A percentile compares a stretch with the other conserved stretches of the same genome.
phyloP scores from a whole-genome alignment of 1,139 yeast genomes.

The Geotrichum citri-aurantii region DNA sequence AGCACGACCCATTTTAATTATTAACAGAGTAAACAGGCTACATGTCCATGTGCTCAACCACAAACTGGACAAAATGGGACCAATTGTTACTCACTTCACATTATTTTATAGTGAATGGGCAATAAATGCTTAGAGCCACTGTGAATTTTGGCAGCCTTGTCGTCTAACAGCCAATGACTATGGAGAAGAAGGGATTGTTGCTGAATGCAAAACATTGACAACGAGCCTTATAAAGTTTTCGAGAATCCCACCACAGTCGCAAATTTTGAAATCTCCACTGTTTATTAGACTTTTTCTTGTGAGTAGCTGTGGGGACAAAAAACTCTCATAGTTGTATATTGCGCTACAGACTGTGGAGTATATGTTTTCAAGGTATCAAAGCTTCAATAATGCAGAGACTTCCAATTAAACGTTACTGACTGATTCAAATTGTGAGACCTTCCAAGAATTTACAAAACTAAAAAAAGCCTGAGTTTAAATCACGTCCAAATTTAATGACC shows the following conservation, averaged over 20 bases:
- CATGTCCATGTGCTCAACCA: neutral
- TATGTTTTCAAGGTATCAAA: too few species aligned
- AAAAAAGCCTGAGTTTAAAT: too few species aligned
- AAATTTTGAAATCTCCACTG: neutral
- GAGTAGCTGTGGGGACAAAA: neutral
- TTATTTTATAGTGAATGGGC: neutral
- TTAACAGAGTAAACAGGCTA: neutral
- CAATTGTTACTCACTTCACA: neutral
- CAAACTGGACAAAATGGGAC: neutral
- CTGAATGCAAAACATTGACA: neutral
- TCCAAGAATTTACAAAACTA: too few species aligned
- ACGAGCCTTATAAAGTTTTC: neutral
- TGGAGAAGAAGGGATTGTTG: neutral
- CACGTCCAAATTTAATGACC: too few species aligned
- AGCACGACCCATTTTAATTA: neutral
- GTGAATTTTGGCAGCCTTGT: neutral
- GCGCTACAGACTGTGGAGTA: too few species aligned
- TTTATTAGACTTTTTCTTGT: neutral
- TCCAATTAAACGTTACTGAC: too few species aligned
- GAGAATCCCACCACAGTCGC: neutral
- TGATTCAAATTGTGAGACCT: too few species aligned
- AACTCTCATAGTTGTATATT: neutral
- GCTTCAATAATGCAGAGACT: too few species aligned
- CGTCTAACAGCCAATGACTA: neutral
- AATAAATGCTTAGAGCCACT: neutral